These are phyloP conservation scores for Coniochaeta sp. DNA, from an alignment of 2,329 filamentous ascomycete genomes.

Conservation along the genomic window DNA sequence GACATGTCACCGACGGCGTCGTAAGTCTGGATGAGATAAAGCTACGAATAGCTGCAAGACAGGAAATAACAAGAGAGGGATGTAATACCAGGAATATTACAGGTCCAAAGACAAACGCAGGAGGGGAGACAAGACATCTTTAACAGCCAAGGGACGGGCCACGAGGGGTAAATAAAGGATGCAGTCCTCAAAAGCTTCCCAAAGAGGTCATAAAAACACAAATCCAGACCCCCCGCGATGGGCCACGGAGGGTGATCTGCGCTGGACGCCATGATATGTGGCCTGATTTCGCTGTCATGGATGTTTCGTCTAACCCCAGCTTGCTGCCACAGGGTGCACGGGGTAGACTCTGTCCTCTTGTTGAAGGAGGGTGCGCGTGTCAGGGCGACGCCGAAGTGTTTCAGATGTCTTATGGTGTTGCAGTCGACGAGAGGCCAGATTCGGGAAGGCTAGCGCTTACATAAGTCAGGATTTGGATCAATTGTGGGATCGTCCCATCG, in stretches of 20 bases:
- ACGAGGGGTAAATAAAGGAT: conserved; percentile 9
- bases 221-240: too few species aligned
- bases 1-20: background rate
- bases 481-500: too few species aligned
- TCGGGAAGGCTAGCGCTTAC: background rate
- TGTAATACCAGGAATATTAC: background rate
- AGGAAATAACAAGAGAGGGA: too few species aligned
- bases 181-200: conserved; percentile 3
- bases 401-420: background rate
- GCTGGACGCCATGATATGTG: conserved; percentile 8
- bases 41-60: background rate
- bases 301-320: conserved; percentile 9
- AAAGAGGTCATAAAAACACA: conserved; percentile 5
- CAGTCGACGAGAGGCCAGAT: background rate
- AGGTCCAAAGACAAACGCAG: background rate
- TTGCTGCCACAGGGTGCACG: background rate
- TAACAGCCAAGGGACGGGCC: conserved; percentile 5
- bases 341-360: background rate
- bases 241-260: conserved; percentile 1
- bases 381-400: background rate
- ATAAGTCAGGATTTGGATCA: background rate
- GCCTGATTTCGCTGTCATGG: conserved; percentile 14
- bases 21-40: too few species aligned
- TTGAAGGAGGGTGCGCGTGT: background rate
- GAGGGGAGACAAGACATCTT: background rate